Percentiles rank a stretch among this genome's conserved stretches.
Evolutionary conservation across 176 grass and related monocot species (phyloP).

Genomic region (Coix lacrymajobi): DNA sequence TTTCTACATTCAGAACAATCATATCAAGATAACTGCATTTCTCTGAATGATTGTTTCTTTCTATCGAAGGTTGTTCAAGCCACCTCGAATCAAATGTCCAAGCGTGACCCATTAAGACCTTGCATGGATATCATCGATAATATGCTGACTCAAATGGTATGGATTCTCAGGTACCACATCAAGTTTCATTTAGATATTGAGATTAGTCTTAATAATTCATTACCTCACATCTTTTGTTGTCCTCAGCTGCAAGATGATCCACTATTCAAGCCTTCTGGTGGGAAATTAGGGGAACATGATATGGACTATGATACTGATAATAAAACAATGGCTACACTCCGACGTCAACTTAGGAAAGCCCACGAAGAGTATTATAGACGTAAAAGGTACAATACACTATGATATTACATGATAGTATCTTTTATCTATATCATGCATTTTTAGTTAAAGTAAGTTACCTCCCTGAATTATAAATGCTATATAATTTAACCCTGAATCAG

Average conservation of each 20-base stretch:
- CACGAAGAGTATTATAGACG: conserved; percentile 81
- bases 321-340: conserved; percentile 87
- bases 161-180: conserved; percentile 16
- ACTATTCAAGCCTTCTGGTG: conserved; percentile 63
- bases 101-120: conserved; percentile 71
- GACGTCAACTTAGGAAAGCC: conserved; percentile 71
- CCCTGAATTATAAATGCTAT: not conserved
- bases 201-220: conserved; percentile 15
- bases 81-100: conserved; percentile 95
- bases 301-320: conserved; percentile 98
- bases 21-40: conserved; percentile 14
- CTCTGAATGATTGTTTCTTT: not conserved
- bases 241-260: conserved; percentile 70
- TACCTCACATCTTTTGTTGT: not conserved
- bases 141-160: conserved; percentile 84
- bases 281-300: conserved; percentile 80
- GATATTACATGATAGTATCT: not conserved
- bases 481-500: not conserved
- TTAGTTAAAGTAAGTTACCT: not conserved
- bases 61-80: conserved; percentile 76
- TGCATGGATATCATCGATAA: conserved; percentile 90
- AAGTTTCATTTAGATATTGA: conserved; percentile 17
- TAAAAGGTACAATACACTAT: conserved; percentile 52
- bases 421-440: not conserved
- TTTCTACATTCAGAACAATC: not conserved